Evolutionary conservation across 495 filamentous ascomycete genomes (phyloP).

Genomic region (Penicillium waksmanii): DNA sequence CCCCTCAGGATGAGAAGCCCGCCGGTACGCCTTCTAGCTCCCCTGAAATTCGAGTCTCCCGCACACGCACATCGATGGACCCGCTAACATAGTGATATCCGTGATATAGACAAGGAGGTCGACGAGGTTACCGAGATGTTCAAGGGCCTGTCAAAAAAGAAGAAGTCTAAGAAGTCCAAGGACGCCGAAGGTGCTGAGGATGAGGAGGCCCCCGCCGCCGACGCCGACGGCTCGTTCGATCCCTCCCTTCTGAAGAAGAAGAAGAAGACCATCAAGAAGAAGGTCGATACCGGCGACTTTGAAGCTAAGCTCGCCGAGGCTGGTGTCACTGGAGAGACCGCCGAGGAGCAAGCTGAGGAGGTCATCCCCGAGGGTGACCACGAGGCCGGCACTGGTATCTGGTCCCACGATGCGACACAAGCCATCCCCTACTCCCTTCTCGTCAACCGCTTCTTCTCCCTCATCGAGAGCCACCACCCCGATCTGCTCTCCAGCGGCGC

Average conservation of each 20-base stretch:
- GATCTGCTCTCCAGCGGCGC: slow-evolving; percentile 85
- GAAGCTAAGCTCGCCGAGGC: slow-evolving; percentile 80
- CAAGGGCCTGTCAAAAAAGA: slow-evolving; percentile 88
- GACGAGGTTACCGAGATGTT: slow-evolving; percentile 76
- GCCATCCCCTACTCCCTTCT: slow-evolving; percentile 83
- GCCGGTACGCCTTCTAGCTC: slow-evolving; percentile 32
- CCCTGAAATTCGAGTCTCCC: slow-evolving; percentile 2
- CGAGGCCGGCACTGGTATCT: slow-evolving; percentile 91
- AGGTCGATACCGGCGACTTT: slow-evolving; percentile 74
- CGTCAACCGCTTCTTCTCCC: slow-evolving; percentile 87
- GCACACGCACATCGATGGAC: slow-evolving; percentile 2
- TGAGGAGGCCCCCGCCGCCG: slow-evolving; percentile 63
- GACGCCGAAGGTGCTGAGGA: slow-evolving; percentile 58
- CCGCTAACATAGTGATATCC: slow-evolving; percentile 15
- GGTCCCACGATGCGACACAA: slow-evolving; percentile 77
- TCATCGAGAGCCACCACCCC: slow-evolving; percentile 90
- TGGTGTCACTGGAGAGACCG: slow-evolving; percentile 57
- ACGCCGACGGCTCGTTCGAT: slow-evolving; percentile 71
- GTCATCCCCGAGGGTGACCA: slow-evolving; percentile 69
- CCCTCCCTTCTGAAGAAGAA: slow-evolving; percentile 86
- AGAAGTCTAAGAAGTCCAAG: slow-evolving; percentile 69
- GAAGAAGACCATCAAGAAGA: slow-evolving; percentile 71
- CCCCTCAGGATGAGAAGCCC: slow-evolving; percentile 64
- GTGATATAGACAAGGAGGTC: slow-evolving; percentile 61
- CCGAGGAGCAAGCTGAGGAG: slow-evolving; percentile 54